phyloP scores from a whole-genome alignment of 2,329 filamentous ascomycete genomes.

The Alternaria tenuissima region DNA sequence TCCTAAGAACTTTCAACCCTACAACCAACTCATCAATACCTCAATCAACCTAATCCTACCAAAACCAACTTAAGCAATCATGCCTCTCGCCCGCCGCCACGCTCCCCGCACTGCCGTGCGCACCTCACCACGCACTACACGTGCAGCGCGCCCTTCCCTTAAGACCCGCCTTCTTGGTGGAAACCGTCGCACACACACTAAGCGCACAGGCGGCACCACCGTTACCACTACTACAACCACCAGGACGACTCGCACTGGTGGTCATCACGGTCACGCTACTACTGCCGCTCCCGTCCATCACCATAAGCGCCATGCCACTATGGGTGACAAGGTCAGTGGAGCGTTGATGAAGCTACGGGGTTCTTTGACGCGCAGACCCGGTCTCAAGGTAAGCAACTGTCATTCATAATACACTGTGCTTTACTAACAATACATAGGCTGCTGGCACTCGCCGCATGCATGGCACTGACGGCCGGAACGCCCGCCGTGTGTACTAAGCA shows the following conservation, averaged over 20 bases:
- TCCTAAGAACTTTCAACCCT: neutral
- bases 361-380: constrained; percentile 71
- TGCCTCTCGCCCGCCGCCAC: constrained; percentile 41
- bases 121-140: constrained; percentile 38
- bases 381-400: constrained; percentile 67
- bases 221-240: constrained; percentile 52
- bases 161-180: constrained; percentile 63
- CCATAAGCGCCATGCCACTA: constrained; percentile 71
- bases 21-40: neutral
- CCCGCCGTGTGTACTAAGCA: constrained; percentile 39
- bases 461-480: constrained; percentile 74
- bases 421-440: constrained; percentile 58
- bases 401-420: neutral
- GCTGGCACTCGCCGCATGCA: constrained; percentile 77
- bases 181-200: constrained; percentile 45
- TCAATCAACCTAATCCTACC: constrained; percentile 9
- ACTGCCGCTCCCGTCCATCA: constrained; percentile 57
- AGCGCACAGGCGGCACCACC: constrained; percentile 40
- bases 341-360: constrained; percentile 78
- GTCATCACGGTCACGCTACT: constrained; percentile 34
- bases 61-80: constrained; percentile 15
- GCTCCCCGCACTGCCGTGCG: constrained; percentile 29
- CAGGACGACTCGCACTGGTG: constrained; percentile 55
- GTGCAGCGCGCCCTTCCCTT: constrained; percentile 56
- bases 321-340: constrained; percentile 81